Percentiles rank a stretch among this genome's conserved stretches.
phyloP scores from a whole-genome alignment of 306 rosid species.

The Morella rubra region DNA sequence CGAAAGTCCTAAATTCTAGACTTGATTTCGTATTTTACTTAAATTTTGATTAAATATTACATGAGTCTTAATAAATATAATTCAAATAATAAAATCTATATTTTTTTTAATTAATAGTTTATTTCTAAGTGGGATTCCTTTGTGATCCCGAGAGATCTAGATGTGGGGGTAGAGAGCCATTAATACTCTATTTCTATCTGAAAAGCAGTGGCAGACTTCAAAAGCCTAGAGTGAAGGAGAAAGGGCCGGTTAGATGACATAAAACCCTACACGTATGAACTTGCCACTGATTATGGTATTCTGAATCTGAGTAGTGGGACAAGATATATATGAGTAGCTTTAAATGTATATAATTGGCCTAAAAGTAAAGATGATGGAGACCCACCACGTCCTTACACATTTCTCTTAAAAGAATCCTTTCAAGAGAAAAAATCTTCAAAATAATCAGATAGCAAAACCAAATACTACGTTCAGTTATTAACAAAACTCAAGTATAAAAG shows the following conservation, averaged over 20 bases:
- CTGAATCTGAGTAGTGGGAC: conserved; percentile 15
- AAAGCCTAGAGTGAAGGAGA: background rate
- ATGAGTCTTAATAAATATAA: too few species aligned
- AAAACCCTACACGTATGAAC: conserved; percentile 26
- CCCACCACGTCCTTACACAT: conserved; percentile 31
- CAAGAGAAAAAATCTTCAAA: background rate
- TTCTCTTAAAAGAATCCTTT: conserved; percentile 2
- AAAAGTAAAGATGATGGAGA: conserved; percentile 21
- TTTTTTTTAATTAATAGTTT: too few species aligned
- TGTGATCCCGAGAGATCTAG: background rate
- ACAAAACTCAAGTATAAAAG: too few species aligned
- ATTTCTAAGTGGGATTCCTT: too few species aligned
- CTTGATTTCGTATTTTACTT: too few species aligned
- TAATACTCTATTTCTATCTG: conserved; percentile 17
- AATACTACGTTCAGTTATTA: too few species aligned
- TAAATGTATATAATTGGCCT: conserved; percentile 26
- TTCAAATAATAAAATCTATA: too few species aligned
- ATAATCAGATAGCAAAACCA: too few species aligned
- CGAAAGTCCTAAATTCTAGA: too few species aligned
- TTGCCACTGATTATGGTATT: conserved; percentile 28
- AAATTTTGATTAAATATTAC: too few species aligned
- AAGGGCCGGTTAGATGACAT: conserved; percentile 26
- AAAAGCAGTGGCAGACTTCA: conserved; percentile 22
- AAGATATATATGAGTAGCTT: conserved; percentile 19
- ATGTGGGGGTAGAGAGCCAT: conserved; percentile 15